Conservation (phyloP, 768 basidiomycete genomes). For the button mushroom (Agaricus bisporus) region DNA sequence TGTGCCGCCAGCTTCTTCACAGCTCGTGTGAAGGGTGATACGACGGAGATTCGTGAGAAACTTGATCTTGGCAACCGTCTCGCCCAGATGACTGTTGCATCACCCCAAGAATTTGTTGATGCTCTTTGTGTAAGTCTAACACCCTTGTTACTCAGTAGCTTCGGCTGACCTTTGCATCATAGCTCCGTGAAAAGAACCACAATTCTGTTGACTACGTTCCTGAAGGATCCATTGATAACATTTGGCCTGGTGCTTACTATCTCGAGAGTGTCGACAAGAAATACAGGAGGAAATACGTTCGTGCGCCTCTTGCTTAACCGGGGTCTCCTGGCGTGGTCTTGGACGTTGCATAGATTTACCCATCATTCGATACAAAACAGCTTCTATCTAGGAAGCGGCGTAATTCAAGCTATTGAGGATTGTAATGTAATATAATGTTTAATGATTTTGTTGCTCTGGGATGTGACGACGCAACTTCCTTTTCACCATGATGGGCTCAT, state of each 20-base stretch:
- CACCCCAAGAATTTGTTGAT: constrained; percentile 88
- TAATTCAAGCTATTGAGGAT: constrained; percentile 6
- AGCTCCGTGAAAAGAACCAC: constrained; percentile 95
- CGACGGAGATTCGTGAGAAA: constrained; percentile 71
- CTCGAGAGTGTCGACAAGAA: constrained; percentile 85
- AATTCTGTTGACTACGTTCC: constrained; percentile 84
- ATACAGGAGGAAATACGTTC: constrained; percentile 84
- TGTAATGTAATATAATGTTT: constrained; percentile 9
- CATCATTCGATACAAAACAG: neutral
- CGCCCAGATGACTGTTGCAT: constrained; percentile 82
- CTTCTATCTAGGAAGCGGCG: constrained; percentile 8
- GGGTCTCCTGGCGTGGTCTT: constrained; percentile 7
- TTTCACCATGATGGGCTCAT: neutral
- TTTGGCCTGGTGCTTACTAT: constrained; percentile 94
- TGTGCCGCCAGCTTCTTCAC: constrained; percentile 95
- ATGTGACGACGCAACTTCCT: neutral
- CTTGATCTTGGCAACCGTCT: constrained; percentile 77
- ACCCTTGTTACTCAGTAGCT: constrained; percentile 1
- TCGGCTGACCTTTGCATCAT: constrained; percentile 2
- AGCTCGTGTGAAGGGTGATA: constrained; percentile 82
- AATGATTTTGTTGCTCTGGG: neutral
- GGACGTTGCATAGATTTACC: constrained; percentile 7
- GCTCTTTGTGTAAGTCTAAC: constrained; percentile 56
- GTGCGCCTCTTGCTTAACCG: constrained; percentile 34
- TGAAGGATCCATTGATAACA: constrained; percentile 80